Evolutionary conservation across 352 stramenopile genomes (phyloP), one percentile per base, ranked within the genome.

Genomic region (Discostella stelligera): DNA sequence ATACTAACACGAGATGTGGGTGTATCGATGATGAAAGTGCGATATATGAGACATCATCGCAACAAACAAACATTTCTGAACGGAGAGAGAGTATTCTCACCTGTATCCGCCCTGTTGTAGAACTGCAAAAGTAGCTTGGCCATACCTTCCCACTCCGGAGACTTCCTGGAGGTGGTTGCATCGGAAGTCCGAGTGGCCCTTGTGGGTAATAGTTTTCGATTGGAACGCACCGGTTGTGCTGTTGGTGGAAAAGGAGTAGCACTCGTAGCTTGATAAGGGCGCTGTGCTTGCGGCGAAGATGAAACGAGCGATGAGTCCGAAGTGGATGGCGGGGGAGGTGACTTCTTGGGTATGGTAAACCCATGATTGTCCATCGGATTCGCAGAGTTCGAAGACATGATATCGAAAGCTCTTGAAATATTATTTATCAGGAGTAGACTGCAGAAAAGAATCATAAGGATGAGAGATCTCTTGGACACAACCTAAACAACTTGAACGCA

Each of bases 291-390:
- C 11, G 37, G 13, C 7, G 37, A 10, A 44, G 37, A 44, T 61
- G 62, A 49, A 23, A 62, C 18, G 23, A 71, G 25, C 23, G 60
- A 56, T 25, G 60, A 48, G 0, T 3, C 37, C 7, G 37, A 44
- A 44, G 37, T 13, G 37, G 37, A 44, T 44, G 37, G 11, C 11
- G 37, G 2, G 13, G 37, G 37, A 2, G 61, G 74, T 32, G 66
- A 74, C 53, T 77, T 82, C 41, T 81, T 83, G 44, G 79, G 79
- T 18, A 86, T 86, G 37, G 74, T 83, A 62, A 83, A 83, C 46
- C 54, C 50, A 27, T 44, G 2, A 10, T 27, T 37, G 7, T 30
- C 50, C 50, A 68, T 54, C 16, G 21, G 10, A 44, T 74, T 69
- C 18, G 64, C 41, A 66, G 63, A 21, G 62, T 50, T 58, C 32